Evolutionary conservation across 257 asterid species (phyloP), one percentile per base, ranked within the genome.

Genomic region (Primulina tabacum): DNA sequence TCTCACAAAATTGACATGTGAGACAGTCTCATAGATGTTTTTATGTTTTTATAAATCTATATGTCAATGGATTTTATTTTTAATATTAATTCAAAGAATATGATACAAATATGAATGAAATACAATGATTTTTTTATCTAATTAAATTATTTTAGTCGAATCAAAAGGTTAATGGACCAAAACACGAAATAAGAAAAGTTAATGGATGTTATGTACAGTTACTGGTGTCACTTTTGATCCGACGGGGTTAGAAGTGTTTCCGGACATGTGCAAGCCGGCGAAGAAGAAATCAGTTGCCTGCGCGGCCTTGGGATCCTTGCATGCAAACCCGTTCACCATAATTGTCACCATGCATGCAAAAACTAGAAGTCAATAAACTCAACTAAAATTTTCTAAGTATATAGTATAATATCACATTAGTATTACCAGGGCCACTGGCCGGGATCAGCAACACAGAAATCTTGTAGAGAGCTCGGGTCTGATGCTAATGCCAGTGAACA

Each of bases 391-490:
- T n/a, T 7, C 3, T 1, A 8, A 18, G 12, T 30, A 37, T 37
- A 32, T 28, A 55, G 4, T 14, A 2, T 12, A 2, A 57, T 16
- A 20, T 14, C 6, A 18, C 1, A 7, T 30, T 28, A 28, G 30
- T 28, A 62, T 32, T n/a, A 73, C 82, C 77, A 29, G 73, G 72
- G 62, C 56, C 55, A 0, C 40, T 2, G 33, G n/a, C n/a, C n/a
- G n/a, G 66, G 47, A 20, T 65, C 70, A 1, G 82, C 76, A 26
- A 70, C 76, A 40, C 82, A 78, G 62, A 78, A 74, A 65, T 78
- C 82, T 53, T 78, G 82, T 38, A 78, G 72, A 24, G 82, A 73
- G 20, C 78, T 73, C 1, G 67, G 75, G 32, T 73, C 76, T 29
- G 75, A 28, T 28, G 30, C 74, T 11, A 70, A 35, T 24, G 71